Evolutionary conservation across 2,329 filamentous ascomycete species (phyloP), one percentile per base, ranked within the genome.

Genomic region (Cladobotryum protrusum): DNA sequence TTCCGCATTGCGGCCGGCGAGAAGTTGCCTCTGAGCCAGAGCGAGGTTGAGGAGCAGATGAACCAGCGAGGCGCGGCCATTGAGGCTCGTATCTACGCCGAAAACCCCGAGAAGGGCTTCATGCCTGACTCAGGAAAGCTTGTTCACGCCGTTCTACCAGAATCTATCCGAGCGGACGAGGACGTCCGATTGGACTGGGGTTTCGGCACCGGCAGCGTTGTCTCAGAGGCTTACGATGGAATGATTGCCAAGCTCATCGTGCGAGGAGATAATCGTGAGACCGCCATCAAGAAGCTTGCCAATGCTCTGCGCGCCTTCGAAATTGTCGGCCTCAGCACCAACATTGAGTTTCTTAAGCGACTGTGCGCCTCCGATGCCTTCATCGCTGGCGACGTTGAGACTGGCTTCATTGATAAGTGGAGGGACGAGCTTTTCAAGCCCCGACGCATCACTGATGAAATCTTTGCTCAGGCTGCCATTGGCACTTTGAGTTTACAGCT

Each of bases 221-320:
- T 99, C 3, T 95, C 91, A 0, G 89, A 92, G 52, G 88, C 93
- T 48, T 99, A 99, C 67, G 93, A 99, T 60, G 93, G 93, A 24
- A 99, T 99, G 93, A 96, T 99, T 58, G 89, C 93, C 41, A 99
- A 99, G 71, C 79, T 99, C 47, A 99, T 99, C 59, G 89, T 97
- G 5, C 82, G 88, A 51, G 93, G 88, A 1, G 79, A 82, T 14
- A 86, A 86, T 50, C 80, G 93, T 52, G 80, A 86, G 63, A 85
- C 87, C 20, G 89, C 91, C 3, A 85, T 99, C 45, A 83, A 87
- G 52, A 95, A 89, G 67, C 76, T 99, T 52, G 82, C 83, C 35
- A 75, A 84, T 4, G 91, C 93, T 1, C 73, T 99, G 11, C 85
- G 89, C 56, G 79, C 89, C 43, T 99, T 97, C 63, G 89, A 99